Evolutionary conservation across 371 early-diverging fungal genomes (phyloP), one percentile per base, ranked within the genome.

Genomic region (Haplosporangium sp.): DNA sequence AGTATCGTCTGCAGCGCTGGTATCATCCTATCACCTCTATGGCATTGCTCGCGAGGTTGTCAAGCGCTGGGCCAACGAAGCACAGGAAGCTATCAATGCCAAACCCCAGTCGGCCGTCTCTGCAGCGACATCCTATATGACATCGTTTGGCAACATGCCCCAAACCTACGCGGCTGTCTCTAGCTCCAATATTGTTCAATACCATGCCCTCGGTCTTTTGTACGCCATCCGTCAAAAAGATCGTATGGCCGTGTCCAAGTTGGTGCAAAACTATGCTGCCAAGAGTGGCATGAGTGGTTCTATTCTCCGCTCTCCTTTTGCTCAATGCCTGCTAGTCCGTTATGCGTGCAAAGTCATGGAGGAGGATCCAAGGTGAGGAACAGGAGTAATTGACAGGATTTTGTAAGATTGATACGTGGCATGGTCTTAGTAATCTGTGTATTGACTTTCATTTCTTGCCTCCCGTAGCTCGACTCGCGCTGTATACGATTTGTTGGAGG

Each of bases 181-280:
- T 14, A 90, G 85, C 45, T 89, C 92, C 57, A 92, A 89, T 67
- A 94, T 94, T 66, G 90, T 91, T 40, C 99, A 98, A 84, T 99
- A 98, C 85, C 99, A 99, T 77, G 99, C 99, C 40, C 82, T 98
- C 23, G 99, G 98, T 6, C 86, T 98, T 18, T 76, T 98, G 82
- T 99, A 98, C 74, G 89, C 91, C 59, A 95, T 99, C 59, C 89
- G 95, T 13, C 96, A 96, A 82, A 95, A 97, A 74, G 99, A 99
- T 85, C 90, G 96, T 51, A 97, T 99, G 98, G 98, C 99, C 13
- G 93, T 98, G 48, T 91, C 94, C 73, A 99, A 99, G 85, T 69
- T 98, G 51, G 95, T 98, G 14, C 98, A 98, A 74, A 89, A 88
- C 52, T 94, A 95, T 73, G 86, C 94, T 55, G 90, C 89, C 13